phyloP scores from a whole-genome alignment of 148 eudicot genomes.

The Nepenthes mirabilis region DNA sequence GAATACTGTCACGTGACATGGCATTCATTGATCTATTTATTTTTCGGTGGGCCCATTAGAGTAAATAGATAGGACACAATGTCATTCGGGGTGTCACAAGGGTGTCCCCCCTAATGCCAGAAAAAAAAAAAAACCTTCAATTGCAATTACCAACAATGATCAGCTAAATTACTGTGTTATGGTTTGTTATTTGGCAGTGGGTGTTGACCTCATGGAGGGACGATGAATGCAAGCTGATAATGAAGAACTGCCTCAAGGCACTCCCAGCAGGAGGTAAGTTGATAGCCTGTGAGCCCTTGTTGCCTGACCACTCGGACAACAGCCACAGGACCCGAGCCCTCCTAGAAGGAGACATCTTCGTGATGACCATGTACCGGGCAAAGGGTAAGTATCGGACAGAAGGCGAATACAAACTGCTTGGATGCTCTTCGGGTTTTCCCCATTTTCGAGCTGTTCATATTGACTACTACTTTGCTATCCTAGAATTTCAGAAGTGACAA shows the following conservation, averaged over 20 bases:
- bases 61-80: no score
- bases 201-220: conserved; percentile 47
- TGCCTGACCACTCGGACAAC: conserved; percentile 34
- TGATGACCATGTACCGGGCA: conserved; percentile 46
- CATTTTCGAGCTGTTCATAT: conserved; percentile 30
- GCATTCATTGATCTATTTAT: no score
- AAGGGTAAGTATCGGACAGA: conserved; percentile 45
- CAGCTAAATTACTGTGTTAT: not conserved
- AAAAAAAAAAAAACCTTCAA: not conserved
- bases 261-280: conserved; percentile 48
- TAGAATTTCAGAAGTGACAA: conserved; percentile 13
- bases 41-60: no score
- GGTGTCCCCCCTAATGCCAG: no score
- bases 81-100: no score
- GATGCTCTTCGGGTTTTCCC: conserved; percentile 33
- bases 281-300: conserved; percentile 46
- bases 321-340: conserved; percentile 45
- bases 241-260: conserved; percentile 36
- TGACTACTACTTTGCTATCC: conserved; percentile 37
- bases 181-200: conserved; percentile 27
- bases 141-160: not conserved
- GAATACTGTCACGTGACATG: no score
- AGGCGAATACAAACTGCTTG: conserved; percentile 37
- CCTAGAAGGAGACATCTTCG: conserved; percentile 48
- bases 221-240: conserved; percentile 22